These are phyloP conservation scores for Phytophthora pisi DNA, from an alignment of 352 stramenopile species.

Conservation along the genomic window DNA sequence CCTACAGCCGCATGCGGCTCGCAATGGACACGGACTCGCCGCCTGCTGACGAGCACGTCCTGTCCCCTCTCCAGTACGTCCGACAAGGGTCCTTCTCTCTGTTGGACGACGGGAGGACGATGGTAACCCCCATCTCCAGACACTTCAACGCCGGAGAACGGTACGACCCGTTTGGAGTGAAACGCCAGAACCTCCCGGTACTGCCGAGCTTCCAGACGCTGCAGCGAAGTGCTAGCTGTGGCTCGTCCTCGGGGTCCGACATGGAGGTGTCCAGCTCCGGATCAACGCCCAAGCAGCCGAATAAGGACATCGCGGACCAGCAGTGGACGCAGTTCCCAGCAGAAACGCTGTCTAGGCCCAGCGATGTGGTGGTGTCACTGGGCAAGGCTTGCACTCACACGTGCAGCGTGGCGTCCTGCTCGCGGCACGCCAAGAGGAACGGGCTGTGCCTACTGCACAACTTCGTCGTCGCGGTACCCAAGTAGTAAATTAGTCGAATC, in stretches of 20 bases:
- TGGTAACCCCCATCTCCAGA: conserved; percentile 28
- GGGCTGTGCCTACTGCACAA: conserved; percentile 33
- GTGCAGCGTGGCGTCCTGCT: conserved; percentile 22
- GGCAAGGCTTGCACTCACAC: conserved; percentile 4
- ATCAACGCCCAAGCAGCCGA: neutral
- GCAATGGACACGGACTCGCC: conserved; percentile 1
- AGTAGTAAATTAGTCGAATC: conserved; percentile 22
- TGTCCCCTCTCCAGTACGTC: conserved; percentile 27
- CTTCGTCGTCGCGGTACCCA: conserved; percentile 2
- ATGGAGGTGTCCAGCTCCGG: conserved; percentile 11
- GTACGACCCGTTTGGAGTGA: neutral
- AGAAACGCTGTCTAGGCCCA: neutral
- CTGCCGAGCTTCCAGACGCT: conserved; percentile 36
- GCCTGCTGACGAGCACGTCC: neutral
- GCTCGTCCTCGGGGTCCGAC: conserved; percentile 11
- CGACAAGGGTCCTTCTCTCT: conserved; percentile 5
- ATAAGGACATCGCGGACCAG: conserved; percentile 2
- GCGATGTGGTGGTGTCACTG: conserved; percentile 15
- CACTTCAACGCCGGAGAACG: conserved; percentile 23
- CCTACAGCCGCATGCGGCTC: neutral
- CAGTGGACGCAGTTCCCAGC: neutral
- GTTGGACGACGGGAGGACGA: conserved; percentile 15
- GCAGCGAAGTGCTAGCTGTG: conserved; percentile 10
- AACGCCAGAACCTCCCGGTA: conserved; percentile 19
- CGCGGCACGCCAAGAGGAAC: conserved; percentile 24